phyloP scores from a whole-genome alignment of 148 eudicot species.

The Spergularia marina region DNA sequence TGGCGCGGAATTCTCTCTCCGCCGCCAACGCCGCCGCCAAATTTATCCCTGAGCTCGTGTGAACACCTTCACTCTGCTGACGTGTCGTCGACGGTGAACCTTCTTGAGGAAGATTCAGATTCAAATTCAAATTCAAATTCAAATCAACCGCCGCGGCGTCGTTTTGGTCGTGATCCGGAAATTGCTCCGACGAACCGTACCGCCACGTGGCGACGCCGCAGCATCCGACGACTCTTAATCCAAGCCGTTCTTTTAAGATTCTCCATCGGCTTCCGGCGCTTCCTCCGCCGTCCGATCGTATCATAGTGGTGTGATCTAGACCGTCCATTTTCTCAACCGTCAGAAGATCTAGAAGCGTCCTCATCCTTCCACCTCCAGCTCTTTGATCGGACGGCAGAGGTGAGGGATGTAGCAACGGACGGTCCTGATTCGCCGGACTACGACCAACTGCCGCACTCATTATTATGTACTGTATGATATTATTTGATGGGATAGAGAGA shows the following conservation, averaged over 20 bases:
- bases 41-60: conserved; percentile 43
- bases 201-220: conserved; percentile 61
- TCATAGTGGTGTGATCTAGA: conserved; percentile 26
- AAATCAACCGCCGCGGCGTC: neutral
- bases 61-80: conserved; percentile 3
- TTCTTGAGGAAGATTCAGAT: neutral
- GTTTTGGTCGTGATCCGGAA: conserved; percentile 19
- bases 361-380: conserved; percentile 28
- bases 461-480: neutral
- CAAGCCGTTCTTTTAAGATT: conserved; percentile 54
- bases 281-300: neutral
- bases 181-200: conserved; percentile 17
- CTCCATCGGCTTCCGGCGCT: conserved; percentile 35
- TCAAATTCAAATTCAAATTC: too few species aligned
- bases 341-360: conserved; percentile 56
- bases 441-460: conserved; percentile 24
- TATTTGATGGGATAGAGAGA: neutral
- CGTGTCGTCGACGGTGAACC: neutral
- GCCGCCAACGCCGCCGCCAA: conserved; percentile 73
- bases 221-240: conserved; percentile 51
- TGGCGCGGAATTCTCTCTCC: conserved; percentile 47
- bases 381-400: conserved; percentile 25
- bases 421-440: conserved; percentile 24
- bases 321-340: conserved; percentile 62
- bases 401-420: conserved; percentile 19